These are phyloP conservation scores for Clarireedia paspali DNA, from an alignment of 2,329 filamentous ascomycete species.

Conservation along the genomic window DNA sequence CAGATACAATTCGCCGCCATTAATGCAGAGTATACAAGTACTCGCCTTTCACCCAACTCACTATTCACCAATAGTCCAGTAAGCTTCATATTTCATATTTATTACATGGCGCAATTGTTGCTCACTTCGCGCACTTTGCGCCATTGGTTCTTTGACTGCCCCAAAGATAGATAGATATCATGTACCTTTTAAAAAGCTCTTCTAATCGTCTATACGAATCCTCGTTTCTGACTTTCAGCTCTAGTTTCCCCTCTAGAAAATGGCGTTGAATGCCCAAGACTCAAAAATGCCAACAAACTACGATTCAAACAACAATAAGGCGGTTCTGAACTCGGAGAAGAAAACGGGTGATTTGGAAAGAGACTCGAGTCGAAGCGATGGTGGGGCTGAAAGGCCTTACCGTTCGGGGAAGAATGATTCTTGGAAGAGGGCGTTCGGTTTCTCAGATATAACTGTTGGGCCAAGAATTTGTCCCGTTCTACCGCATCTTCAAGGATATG, in stretches of 20 bases:
- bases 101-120: background rate
- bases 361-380: background rate
- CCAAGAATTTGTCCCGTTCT: slow-evolving; percentile 27
- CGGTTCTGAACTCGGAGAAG: background rate
- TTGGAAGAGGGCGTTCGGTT: slow-evolving; percentile 2
- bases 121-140: background rate
- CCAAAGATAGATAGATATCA: background rate
- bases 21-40: background rate
- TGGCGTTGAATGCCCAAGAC: slow-evolving; percentile 3
- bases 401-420: background rate
- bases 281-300: background rate
- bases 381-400: background rate
- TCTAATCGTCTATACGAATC: background rate
- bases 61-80: slow-evolving; percentile 9
- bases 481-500: slow-evolving; percentile 24
- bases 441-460: slow-evolving; percentile 15
- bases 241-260: slow-evolving; percentile 5
- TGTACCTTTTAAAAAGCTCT: background rate
- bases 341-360: background rate
- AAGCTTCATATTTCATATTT: background rate
- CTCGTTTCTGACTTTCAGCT: background rate
- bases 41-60: background rate
- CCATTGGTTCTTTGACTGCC: background rate
- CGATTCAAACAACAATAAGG: background rate
- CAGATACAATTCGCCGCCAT: background rate